Evolutionary conservation across 2,329 filamentous ascomycete genomes (phyloP), one percentile per base, ranked within the genome.

Genomic region (Nemania bipapillata): DNA sequence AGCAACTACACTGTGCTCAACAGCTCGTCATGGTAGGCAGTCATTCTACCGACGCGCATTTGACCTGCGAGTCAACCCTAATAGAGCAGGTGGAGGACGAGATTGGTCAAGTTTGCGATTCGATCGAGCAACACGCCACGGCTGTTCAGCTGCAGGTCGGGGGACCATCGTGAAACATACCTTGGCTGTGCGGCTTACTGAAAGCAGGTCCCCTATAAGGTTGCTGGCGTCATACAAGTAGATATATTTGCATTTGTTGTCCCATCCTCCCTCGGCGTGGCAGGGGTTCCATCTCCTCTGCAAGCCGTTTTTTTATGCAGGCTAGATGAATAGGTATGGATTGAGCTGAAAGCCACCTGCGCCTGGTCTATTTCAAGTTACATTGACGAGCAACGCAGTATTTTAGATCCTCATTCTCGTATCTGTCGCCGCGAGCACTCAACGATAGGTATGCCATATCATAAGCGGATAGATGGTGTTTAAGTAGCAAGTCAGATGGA

Each of bases 61-160:
- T 60, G n/a, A 22, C 17, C 12, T 37, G 3, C 22, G 12, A 9
- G 12, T 66, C 53, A 45, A 59, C 24, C 63, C 58, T n/a, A 63
- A 66, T 66, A n/a, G 11, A 69, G 66, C 59, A 62, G 66, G 66
- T 65, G 61, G 45, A 5, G 49, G 52, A 20, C 22, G 26, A 35
- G 3, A 20, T 57, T 37, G 22, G 32, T n/a, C 8, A n/a, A 37
- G 35, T 26, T 56, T 40, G 42, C 52, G 12, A 37, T 53, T 56
- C 30, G 49, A 42, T 55, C 17, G 35, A 22, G 26, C 35, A 42
- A 35, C 20, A 15, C 32, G 40, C 22, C 22, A 7, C 17, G 22
- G 24, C 12, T 28, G 35, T 28, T 50, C 9, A 45, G 58, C 26
- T 7, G 22, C 15, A 54, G 49, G 59, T 35, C 42, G 22, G 53